A percentile compares a stretch with the other conserved stretches of the same genome.
Conservation (phyloP, 2,329 filamentous ascomycete species). For the Sporothrix mexicana region DNA sequence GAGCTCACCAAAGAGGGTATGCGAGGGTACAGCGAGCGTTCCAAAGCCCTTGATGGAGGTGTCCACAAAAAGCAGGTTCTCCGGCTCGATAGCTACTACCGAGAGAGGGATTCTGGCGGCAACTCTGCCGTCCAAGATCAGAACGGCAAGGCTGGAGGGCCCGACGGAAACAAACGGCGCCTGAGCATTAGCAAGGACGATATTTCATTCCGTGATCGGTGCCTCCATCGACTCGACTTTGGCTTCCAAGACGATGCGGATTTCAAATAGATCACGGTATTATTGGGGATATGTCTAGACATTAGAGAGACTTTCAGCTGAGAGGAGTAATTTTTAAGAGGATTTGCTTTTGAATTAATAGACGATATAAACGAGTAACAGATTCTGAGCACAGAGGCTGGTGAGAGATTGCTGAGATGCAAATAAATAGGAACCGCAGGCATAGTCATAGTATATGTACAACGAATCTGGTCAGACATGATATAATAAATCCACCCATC, state of each 20-base stretch:
- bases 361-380: background rate
- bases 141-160: too few relatives aligned
- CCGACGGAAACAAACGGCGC: background rate
- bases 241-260: constrained; percentile 32
- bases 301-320: too few relatives aligned
- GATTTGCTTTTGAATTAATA: background rate
- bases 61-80: too few relatives aligned
- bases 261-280: constrained; percentile 4
- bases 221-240: constrained; percentile 35
- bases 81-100: too few relatives aligned
- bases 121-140: background rate
- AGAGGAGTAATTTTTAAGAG: too few relatives aligned
- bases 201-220: constrained; percentile 14
- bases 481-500: background rate
- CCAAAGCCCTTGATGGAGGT: too few relatives aligned
- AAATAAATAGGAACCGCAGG: background rate
- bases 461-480: background rate
- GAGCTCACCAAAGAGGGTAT: background rate
- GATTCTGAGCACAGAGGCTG: background rate
- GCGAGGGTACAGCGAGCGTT: background rate
- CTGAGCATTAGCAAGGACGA: too few relatives aligned
- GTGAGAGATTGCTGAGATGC: too few relatives aligned
- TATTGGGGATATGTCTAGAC: too few relatives aligned
- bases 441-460: background rate
- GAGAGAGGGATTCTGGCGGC: too few relatives aligned